A percentile compares a stretch with the other conserved stretches of the same genome.
Evolutionary conservation across 228 moss, liverwort and hornwort species (phyloP).

Genomic region (Sphagnum magellanicum): DNA sequence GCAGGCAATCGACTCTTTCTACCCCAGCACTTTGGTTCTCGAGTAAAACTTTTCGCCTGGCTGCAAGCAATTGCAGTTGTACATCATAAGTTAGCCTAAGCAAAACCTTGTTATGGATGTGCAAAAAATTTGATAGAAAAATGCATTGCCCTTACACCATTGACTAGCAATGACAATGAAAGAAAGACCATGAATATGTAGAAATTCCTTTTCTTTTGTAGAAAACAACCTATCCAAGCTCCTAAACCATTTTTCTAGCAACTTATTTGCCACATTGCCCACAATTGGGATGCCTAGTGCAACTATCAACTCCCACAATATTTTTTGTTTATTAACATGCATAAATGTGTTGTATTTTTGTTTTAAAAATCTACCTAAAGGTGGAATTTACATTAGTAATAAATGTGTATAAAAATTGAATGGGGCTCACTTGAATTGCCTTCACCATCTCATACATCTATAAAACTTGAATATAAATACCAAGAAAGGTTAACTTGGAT

Average conservation of each 20-base stretch:
- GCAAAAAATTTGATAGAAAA: too few species aligned
- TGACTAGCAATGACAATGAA: too few species aligned
- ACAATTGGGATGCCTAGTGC: slow-evolving; percentile 78
- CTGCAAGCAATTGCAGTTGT: too few species aligned
- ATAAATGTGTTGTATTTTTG: neutral
- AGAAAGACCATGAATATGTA: too few species aligned
- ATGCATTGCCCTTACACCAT: too few species aligned
- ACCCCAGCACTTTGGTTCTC: too few species aligned
- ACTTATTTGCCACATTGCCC: slow-evolving; percentile 51
- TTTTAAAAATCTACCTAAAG: neutral
- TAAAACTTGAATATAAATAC: neutral
- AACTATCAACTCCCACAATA: slow-evolving; percentile 52
- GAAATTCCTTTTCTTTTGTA: too few species aligned
- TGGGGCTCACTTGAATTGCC: neutral
- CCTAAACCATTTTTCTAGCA: slow-evolving; percentile 59
- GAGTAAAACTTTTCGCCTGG: too few species aligned
- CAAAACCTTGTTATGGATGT: too few species aligned
- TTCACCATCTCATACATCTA: neutral
- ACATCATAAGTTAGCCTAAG: too few species aligned
- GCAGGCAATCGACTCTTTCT: too few species aligned
- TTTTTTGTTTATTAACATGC: slow-evolving; percentile 68
- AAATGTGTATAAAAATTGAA: neutral
- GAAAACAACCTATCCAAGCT: too few species aligned
- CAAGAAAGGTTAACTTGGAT: slow-evolving; percentile 49
- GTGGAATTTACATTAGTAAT: neutral